phyloP scores from a whole-genome alignment of 345 rosid genomes.

The Bruguiera parviflora region DNA sequence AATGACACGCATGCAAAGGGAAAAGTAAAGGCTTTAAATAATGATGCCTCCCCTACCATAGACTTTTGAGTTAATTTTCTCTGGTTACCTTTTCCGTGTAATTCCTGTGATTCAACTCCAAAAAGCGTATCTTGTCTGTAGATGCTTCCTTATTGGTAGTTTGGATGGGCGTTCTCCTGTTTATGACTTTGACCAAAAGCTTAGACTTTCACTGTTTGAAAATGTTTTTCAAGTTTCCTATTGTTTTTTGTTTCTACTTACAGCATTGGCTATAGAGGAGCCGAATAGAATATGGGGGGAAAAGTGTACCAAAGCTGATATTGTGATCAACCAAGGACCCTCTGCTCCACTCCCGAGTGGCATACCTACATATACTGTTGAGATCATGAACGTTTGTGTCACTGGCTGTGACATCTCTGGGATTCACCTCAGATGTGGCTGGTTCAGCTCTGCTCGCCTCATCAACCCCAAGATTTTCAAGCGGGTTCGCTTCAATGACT shows the following conservation, averaged over 20 bases:
- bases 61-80: slow-evolving; percentile 24
- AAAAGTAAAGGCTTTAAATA: neutral
- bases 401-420: slow-evolving; percentile 67
- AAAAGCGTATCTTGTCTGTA: slow-evolving; percentile 49
- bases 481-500: slow-evolving; percentile 77
- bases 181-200: neutral
- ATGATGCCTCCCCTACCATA: neutral
- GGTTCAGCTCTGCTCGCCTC: slow-evolving; percentile 83
- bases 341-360: slow-evolving; percentile 67
- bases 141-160: slow-evolving; percentile 20
- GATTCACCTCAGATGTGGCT: slow-evolving; percentile 75
- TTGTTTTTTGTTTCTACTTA: slow-evolving; percentile 10
- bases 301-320: slow-evolving; percentile 54
- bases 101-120: slow-evolving; percentile 44
- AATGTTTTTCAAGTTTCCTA: neutral
- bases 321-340: slow-evolving; percentile 67
- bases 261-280: slow-evolving; percentile 32
- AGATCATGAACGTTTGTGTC: slow-evolving; percentile 61
- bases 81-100: slow-evolving; percentile 13
- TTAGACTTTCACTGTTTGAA: slow-evolving; percentile 12
- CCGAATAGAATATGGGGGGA: slow-evolving; percentile 58
- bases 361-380: slow-evolving; percentile 74
- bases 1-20: neutral
- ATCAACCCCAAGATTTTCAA: slow-evolving; percentile 77
- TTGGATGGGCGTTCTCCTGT: slow-evolving; percentile 8